Evolutionary conservation across 2,329 filamentous ascomycete genomes (phyloP).

Genomic region (Aspergillus sergii): DNA sequence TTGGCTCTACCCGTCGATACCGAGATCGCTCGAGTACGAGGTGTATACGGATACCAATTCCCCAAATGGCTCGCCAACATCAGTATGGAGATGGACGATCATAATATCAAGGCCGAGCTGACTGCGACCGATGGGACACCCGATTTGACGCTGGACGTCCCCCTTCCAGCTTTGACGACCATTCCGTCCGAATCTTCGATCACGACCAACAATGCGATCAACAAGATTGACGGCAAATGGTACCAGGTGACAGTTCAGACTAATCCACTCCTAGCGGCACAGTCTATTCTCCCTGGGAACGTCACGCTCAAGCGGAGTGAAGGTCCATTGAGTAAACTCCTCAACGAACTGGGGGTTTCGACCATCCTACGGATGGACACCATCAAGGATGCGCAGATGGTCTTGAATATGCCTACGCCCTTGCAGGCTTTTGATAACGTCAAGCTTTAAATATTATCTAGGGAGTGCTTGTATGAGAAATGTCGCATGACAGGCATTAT

Average conservation of each 20-base stretch:
- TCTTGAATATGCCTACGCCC: background rate
- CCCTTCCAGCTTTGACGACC: background rate
- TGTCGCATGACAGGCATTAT: background rate
- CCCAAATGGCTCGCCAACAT: conserved; percentile 6
- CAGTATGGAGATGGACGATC: conserved; percentile 1
- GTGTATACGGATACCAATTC: conserved; percentile 4
- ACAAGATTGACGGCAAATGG: background rate
- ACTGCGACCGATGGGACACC: conserved; percentile 3
- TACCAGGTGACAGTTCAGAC: background rate
- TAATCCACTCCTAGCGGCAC: background rate
- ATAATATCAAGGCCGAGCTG: background rate
- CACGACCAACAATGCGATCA: background rate
- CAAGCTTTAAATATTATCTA: background rate
- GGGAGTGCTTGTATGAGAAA: background rate
- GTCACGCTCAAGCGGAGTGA: background rate
- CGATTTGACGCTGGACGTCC: background rate
- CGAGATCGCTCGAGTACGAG: conserved; percentile 3
- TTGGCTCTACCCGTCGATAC: conserved; percentile 5
- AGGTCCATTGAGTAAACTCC: background rate
- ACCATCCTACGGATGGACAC: background rate
- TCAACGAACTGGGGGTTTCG: background rate
- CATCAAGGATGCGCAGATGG: background rate
- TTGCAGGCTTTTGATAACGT: background rate
- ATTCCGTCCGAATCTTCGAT: background rate
- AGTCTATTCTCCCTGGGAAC: background rate